Conservation (phyloP, 176 grass and related monocot species). For the Musa beccarii region DNA sequence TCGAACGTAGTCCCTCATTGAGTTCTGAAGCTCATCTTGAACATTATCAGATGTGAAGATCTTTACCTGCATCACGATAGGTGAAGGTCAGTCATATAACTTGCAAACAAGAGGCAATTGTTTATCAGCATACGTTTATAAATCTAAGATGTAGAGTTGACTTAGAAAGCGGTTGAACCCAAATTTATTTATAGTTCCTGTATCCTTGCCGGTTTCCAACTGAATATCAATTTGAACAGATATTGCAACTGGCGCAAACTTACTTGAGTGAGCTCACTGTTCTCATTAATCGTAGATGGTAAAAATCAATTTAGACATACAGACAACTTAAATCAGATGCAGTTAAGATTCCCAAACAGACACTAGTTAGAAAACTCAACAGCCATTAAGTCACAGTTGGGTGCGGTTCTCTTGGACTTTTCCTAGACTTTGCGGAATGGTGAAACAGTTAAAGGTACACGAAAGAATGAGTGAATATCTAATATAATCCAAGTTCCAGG, state of each 20-base stretch:
- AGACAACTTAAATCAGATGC: no score
- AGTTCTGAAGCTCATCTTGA: slow-evolving; percentile 58
- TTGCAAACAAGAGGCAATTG: no score
- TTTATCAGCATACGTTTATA: no score
- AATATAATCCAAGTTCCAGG: no score
- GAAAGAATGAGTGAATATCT: no score
- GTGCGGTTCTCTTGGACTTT: no score
- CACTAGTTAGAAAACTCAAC: no score
- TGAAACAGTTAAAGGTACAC: no score
- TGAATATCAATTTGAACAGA: neutral
- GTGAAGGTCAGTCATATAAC: neutral
- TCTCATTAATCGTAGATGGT: neutral
- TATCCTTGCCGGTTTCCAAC: neutral
- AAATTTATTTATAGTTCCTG: neutral
- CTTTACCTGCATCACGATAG: slow-evolving; percentile 41
- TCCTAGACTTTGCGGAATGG: no score
- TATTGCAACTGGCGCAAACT: no score
- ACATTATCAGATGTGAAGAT: slow-evolving; percentile 69
- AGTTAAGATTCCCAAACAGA: no score
- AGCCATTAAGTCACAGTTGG: no score
- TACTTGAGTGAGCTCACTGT: neutral
- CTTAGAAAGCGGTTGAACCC: neutral
- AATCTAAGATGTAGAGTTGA: neutral
- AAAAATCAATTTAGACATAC: neutral
- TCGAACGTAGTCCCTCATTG: slow-evolving; percentile 77